Base-by-base conservation (phyloP, 2,329 filamentous ascomycete genomes). In the Emmonsiellopsis sp. region DNA sequence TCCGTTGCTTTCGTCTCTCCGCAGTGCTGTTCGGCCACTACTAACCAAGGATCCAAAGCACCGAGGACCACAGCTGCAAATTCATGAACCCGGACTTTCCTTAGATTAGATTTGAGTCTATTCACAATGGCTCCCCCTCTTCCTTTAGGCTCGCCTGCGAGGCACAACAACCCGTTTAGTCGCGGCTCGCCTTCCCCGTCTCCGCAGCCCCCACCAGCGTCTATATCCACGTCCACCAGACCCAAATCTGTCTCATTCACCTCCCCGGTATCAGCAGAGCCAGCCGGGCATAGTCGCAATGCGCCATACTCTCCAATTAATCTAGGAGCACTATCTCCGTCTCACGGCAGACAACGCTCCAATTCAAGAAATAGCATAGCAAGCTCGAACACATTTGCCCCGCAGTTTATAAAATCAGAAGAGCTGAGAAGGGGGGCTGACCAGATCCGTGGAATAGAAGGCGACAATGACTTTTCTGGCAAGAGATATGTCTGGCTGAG, bases 401-500 rank as follows among this genome's bases (percentile, higher is more conserved):
- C 92, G 2, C 88, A 89, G 8, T 98, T 98, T 70, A 97, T 98
- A 72, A 93, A 92, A 69, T 82, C 84, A 0, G 90, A 95, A 59
- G 88, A 91, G 59, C 75, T 87, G 69, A 79, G 83, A 60, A 76
- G 76, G 50, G 74, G 73, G 2, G 74, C 75, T 33, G 78, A 81
- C 56, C 70, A 73, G 56, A 76, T 83, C 33, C 74, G 77, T 17
- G 87, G 88, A 14, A 90, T 96, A 55, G 94, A 98, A 71, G 93
- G 93, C 58, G 92, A 96, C 66, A 97, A 96, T 68, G 93, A 98
- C 77, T 97, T 98, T 70, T 98, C 93, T 0, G 94, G 93, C 54
- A 97, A 94, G 74, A 83, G 93, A 75, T 98, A 97, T 76, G 91
- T 98, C 59, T 98, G 93, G 94, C 77, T 98, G 66, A 88, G 86